Evolutionary conservation across 1,284 basidiomycete genomes (phyloP).

Genomic region (Leccinum griseonigrum): DNA sequence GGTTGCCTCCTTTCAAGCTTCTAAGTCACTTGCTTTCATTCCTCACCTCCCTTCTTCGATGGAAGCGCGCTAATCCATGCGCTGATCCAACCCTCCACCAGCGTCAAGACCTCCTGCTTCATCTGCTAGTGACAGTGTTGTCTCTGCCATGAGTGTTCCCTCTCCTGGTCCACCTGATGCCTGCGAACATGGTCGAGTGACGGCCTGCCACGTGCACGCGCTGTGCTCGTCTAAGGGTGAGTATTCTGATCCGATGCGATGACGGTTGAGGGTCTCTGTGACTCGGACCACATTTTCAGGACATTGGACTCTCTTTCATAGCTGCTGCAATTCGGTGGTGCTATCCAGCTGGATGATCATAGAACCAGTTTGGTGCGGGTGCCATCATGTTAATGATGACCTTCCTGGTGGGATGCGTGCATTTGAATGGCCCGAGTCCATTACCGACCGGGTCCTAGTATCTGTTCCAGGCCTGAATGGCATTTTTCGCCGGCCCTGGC

Average conservation of each 20-base stretch:
- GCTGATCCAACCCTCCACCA: neutral
- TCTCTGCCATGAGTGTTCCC: slow-evolving; percentile 21
- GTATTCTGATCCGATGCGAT: slow-evolving; percentile 10
- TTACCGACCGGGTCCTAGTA: neutral
- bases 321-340: slow-evolving; percentile 29
- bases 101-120: neutral
- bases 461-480: slow-evolving; percentile 4
- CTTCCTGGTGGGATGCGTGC: slow-evolving; percentile 20
- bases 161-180: neutral
- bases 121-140: neutral
- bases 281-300: slow-evolving; percentile 7
- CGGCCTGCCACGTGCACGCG: slow-evolving; percentile 35
- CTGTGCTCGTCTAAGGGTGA: slow-evolving; percentile 40
- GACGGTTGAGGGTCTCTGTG: neutral
- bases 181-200: neutral
- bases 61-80: neutral
- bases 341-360: neutral
- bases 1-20: neutral
- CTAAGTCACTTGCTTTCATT: slow-evolving; percentile 9
- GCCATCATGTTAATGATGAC: slow-evolving; percentile 1
- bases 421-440: slow-evolving; percentile 17
- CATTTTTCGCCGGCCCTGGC: neutral
- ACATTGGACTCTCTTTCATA: slow-evolving; percentile 30
- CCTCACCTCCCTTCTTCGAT: slow-evolving; percentile 5
- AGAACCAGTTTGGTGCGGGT: slow-evolving; percentile 4